Evolutionary conservation across 208 protist genomes (phyloP).

Genomic region (Strigomonas culicis): DNA sequence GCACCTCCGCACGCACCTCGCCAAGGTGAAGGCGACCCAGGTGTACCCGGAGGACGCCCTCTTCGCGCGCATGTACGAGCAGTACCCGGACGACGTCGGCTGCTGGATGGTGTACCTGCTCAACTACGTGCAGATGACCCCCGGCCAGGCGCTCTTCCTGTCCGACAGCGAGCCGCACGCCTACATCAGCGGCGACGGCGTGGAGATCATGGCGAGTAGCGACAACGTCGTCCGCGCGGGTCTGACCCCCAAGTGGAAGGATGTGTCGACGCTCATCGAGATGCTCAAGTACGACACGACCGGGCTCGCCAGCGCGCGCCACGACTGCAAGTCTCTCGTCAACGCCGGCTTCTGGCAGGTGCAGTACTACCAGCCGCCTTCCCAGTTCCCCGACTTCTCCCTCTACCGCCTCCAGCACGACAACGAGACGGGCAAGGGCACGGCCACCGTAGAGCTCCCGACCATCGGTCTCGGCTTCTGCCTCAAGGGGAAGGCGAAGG

Average conservation of each 20-base stretch:
- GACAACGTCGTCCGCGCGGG: constrained; percentile 98
- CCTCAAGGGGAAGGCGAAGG: constrained; percentile 51
- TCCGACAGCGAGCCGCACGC: constrained; percentile 97
- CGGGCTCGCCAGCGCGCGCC: constrained; percentile 49
- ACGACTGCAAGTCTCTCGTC: constrained; percentile 29
- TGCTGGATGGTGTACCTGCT: constrained; percentile 98
- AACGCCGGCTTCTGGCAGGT: constrained; percentile 56
- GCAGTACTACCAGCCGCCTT: constrained; percentile 81
- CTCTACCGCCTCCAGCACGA: constrained; percentile 72
- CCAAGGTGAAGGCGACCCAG: constrained; percentile 25
- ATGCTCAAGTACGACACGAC: constrained; percentile 92
- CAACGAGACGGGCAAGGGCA: constrained; percentile 22
- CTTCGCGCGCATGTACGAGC: constrained; percentile 75
- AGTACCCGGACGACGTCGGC: constrained; percentile 97
- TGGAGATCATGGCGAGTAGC: constrained; percentile 97
- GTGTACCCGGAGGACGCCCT: constrained; percentile 63
- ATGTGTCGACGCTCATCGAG: constrained; percentile 88
- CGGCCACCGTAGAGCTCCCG: constrained; percentile 43
- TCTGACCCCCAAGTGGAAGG: constrained; percentile 97
- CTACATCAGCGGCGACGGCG: constrained; percentile 95
- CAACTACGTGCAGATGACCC: constrained; percentile 92
- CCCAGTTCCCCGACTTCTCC: constrained; percentile 81
- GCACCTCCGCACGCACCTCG: constrained; percentile 55
- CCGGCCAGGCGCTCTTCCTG: constrained; percentile 96
- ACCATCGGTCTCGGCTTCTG: constrained; percentile 88